Base-by-base conservation (phyloP, 2,329 filamentous ascomycete genomes). In the Sporothrix phasma region DNA sequence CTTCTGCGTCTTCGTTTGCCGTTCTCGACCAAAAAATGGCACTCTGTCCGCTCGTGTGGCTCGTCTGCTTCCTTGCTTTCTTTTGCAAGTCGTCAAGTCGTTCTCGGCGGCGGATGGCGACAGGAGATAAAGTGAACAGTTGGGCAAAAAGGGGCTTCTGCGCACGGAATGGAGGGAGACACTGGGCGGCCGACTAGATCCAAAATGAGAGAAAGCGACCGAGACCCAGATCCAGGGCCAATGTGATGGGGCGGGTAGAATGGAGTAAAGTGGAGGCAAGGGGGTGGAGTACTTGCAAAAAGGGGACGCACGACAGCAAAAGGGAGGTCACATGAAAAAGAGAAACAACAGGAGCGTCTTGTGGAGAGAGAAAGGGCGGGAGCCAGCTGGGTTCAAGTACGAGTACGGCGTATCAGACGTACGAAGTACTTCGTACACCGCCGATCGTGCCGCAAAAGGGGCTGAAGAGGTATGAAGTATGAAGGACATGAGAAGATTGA, bases 381-480 rank as follows among this genome's bases (percentile, higher is more conserved):
- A 47, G 51, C 49, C 13, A 60, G 47, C 58, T 56, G 17, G 51
- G 31, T 56, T 37, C 41, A 65, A 56, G 61, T 63, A n/a, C n/a
- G n/a, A n/a, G n/a, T n/a, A n/a, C n/a, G n/a, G n/a, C n/a, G n/a
- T n/a, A n/a, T n/a, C n/a, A n/a, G n/a, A n/a, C n/a, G n/a, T n/a
- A n/a, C n/a, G n/a, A n/a, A n/a, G n/a, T n/a, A n/a, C n/a, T n/a
- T n/a, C n/a, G n/a, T n/a, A 65, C 65, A 62, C 59, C 46, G 63
- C 60, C 26, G 46, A 59, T 63, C 46, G 53, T 62, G 65, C 62
- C 62, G 63, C 65, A 66, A 66, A 60, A 64, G 65, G 65, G 62
- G 65, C 19, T n/a, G 31, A 34, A 37, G 34, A 13, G 34, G 8
- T 3, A 37, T 13, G 10, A 13, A 37, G 10, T 11, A n/a, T n/a